Conservation (phyloP, 306 rosid species). For the Urtica urens region DNA sequence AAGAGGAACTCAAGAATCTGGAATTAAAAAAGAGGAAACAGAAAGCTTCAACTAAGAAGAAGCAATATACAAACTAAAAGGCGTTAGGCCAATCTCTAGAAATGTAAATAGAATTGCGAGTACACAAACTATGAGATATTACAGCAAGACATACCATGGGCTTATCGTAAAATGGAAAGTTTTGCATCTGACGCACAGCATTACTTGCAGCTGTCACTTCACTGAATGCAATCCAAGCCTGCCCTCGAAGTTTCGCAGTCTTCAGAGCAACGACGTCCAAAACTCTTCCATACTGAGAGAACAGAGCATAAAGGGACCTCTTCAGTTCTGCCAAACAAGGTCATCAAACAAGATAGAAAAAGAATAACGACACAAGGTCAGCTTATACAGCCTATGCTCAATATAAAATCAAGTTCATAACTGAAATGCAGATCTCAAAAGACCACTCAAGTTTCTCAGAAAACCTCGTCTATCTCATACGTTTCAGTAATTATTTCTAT, state of each 20-base stretch:
- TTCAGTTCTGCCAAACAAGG: slow-evolving; percentile 57
- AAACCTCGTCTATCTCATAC: too few relatives aligned
- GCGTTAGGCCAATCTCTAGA: too few relatives aligned
- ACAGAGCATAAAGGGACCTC: slow-evolving; percentile 83
- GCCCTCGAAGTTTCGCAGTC: slow-evolving; percentile 88
- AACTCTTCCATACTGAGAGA: slow-evolving; percentile 94
- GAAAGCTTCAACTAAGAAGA: too few relatives aligned
- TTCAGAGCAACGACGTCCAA: slow-evolving; percentile 89
- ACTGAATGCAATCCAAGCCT: slow-evolving; percentile 93
- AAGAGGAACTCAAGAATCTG: too few relatives aligned
- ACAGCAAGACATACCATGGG: slow-evolving; percentile 71
- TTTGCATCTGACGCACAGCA: slow-evolving; percentile 99
- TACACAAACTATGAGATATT: slow-evolving; percentile 8
- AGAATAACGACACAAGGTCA: neutral
- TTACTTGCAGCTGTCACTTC: slow-evolving; percentile 97
- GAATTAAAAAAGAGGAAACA: too few relatives aligned
- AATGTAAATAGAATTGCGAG: too few relatives aligned
- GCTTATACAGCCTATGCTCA: too few relatives aligned
- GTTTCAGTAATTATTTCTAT: too few relatives aligned
- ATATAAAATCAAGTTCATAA: too few relatives aligned
- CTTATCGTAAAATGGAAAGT: slow-evolving; percentile 92
- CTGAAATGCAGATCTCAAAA: too few relatives aligned
- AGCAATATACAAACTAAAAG: too few relatives aligned
- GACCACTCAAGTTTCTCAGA: too few relatives aligned
- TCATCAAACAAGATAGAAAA: neutral